These are phyloP conservation scores for Rhizoclosmatium globosum DNA, from an alignment of 192 early-diverging fungal species.

Conservation along the genomic window DNA sequence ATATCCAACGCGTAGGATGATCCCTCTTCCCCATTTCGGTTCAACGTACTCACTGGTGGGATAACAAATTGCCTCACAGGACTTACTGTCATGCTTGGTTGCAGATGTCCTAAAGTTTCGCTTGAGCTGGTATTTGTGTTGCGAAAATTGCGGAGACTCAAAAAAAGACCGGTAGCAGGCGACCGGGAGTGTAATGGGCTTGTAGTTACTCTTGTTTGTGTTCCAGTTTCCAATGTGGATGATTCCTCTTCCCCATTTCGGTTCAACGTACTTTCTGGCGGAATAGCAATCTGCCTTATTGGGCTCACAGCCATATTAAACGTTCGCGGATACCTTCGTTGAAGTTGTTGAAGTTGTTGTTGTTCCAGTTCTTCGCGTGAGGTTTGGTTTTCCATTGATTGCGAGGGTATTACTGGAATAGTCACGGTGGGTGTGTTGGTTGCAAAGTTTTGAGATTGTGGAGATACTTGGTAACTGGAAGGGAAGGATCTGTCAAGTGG, in stretches of 20 bases:
- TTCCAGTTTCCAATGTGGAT: not conserved
- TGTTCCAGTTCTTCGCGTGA: not conserved
- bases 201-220: too few relatives aligned
- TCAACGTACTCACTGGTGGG: not conserved
- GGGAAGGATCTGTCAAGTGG: constrained; percentile 3
- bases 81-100: not conserved
- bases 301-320: not conserved
- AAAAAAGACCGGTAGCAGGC: too few relatives aligned
- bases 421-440: too few relatives aligned
- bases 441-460: too few relatives aligned
- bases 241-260: not conserved
- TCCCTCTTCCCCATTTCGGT: not conserved
- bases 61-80: not conserved
- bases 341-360: not conserved
- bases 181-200: too few relatives aligned
- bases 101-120: too few relatives aligned
- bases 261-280: not conserved
- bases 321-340: constrained; percentile 4
- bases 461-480: not conserved
- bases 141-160: too few relatives aligned
- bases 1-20: not conserved
- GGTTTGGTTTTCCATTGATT: too few relatives aligned
- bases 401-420: too few relatives aligned
- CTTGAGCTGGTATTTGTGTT: too few relatives aligned
- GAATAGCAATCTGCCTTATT: not conserved